Percentiles rank a stretch among this genome's conserved stretches.
Conservation (phyloP, 345 rosid genomes). For the Syzygium grande region DNA sequence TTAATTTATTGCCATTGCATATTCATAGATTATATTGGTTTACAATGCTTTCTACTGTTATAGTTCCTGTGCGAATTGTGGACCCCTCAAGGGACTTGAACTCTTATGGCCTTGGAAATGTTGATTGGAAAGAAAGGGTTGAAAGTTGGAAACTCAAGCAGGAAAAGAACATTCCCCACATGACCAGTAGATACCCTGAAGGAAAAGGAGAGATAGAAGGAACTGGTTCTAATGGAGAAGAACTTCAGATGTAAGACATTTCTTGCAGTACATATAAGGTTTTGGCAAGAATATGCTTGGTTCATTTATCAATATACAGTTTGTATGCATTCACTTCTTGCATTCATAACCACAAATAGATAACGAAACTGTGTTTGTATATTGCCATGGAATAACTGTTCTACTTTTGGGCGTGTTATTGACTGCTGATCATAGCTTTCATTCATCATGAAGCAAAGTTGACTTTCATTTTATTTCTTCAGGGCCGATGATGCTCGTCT, state of each 20-base stretch:
- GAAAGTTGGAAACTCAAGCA: slow-evolving; percentile 99
- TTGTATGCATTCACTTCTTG: background rate
- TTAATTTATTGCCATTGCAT: background rate
- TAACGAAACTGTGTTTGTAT: background rate
- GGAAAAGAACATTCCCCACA: slow-evolving; percentile 75
- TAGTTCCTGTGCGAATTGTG: slow-evolving; percentile 96
- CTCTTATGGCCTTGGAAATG: slow-evolving; percentile 94
- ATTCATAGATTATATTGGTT: slow-evolving; percentile 3
- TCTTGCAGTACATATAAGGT: background rate
- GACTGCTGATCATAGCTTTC: background rate
- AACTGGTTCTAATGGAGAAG: slow-evolving; percentile 98
- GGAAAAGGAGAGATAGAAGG: slow-evolving; percentile 97
- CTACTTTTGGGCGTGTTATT: background rate
- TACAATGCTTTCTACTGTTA: background rate
- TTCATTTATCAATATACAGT: background rate
- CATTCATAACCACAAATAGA: background rate
- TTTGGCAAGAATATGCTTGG: background rate
- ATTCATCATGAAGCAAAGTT: background rate
- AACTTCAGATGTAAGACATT: slow-evolving; percentile 76
- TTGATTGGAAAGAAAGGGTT: slow-evolving; percentile 99
- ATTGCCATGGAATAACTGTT: background rate
- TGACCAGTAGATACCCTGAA: slow-evolving; percentile 59
- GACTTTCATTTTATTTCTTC: slow-evolving; percentile 27
- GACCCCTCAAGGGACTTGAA: slow-evolving; percentile 98
- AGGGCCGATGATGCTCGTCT: slow-evolving; percentile 94